Evolutionary conservation across 2,329 filamentous ascomycete genomes (phyloP).

Genomic region (Teratosphaeria viscida): DNA sequence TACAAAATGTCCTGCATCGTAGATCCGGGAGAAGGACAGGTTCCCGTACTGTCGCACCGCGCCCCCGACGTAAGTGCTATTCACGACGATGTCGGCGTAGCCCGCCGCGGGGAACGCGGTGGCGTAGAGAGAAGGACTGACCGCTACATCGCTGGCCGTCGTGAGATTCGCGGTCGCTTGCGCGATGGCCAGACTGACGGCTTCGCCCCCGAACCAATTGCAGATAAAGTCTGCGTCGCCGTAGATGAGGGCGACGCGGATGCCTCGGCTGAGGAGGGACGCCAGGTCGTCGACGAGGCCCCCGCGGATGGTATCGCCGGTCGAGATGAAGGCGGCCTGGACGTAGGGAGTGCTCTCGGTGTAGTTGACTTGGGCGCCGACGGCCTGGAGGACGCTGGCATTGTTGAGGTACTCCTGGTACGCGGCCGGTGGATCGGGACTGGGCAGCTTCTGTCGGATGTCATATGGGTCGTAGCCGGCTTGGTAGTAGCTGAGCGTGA

Average conservation of each 20-base stretch:
- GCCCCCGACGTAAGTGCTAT: slow-evolving; percentile 58
- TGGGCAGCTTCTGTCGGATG: slow-evolving; percentile 45
- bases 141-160: neutral
- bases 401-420: slow-evolving; percentile 44
- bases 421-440: slow-evolving; percentile 43
- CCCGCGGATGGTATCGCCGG: slow-evolving; percentile 36
- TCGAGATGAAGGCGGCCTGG: slow-evolving; percentile 30
- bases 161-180: slow-evolving; percentile 11
- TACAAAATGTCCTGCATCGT: slow-evolving; percentile 43
- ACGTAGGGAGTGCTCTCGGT: slow-evolving; percentile 34
- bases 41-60: slow-evolving; percentile 69
- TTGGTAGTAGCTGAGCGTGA: slow-evolving; percentile 12
- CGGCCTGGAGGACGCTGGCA: slow-evolving; percentile 36
- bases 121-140: slow-evolving; percentile 29
- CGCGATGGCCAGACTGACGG: slow-evolving; percentile 52
- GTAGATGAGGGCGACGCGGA: slow-evolving; percentile 49
- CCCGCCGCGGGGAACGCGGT: slow-evolving; percentile 53
- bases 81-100: slow-evolving; percentile 62
- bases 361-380: slow-evolving; percentile 42
- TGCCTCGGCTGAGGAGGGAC: slow-evolving; percentile 30
- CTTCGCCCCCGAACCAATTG: slow-evolving; percentile 65
- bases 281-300: slow-evolving; percentile 32
- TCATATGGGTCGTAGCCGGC: slow-evolving; percentile 35
- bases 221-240: slow-evolving; percentile 47
- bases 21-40: slow-evolving; percentile 41